Evolutionary conservation across 2,329 filamentous ascomycete species (phyloP).

Genomic region (Aspergillus quadricinctus): DNA sequence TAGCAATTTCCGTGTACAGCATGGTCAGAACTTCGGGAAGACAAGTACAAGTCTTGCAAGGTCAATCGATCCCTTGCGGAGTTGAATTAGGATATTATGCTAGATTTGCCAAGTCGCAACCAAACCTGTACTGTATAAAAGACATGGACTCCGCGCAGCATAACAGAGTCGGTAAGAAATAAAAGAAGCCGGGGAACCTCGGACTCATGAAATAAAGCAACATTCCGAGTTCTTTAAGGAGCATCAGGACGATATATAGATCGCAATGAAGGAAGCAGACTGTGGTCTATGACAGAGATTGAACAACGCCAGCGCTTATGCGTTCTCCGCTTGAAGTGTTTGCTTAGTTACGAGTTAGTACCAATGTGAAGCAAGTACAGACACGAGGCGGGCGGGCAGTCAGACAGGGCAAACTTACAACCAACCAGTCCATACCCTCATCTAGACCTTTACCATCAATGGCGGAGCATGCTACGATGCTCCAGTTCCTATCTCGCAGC

Average conservation of each 20-base stretch:
- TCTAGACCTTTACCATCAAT: constrained; percentile 92
- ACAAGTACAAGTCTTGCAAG: neutral
- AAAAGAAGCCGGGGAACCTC: constrained; percentile 19
- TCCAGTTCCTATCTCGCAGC: constrained; percentile 96
- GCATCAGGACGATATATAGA: constrained; percentile 21
- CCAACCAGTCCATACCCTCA: constrained; percentile 99
- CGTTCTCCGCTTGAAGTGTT: constrained; percentile 43
- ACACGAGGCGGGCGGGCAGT: neutral
- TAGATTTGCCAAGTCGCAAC: constrained; percentile 19
- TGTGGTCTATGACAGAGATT: constrained; percentile 28
- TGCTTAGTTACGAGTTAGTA: constrained; percentile 27
- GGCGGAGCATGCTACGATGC: constrained; percentile 94
- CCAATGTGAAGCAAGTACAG: neutral
- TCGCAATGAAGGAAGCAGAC: constrained; percentile 13
- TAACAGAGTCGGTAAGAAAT: constrained; percentile 19
- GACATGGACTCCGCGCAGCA: constrained; percentile 25
- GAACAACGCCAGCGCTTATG: constrained; percentile 32
- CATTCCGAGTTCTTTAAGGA: constrained; percentile 9
- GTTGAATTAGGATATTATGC: constrained; percentile 33
- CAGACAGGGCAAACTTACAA: constrained; percentile 54
- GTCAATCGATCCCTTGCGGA: constrained; percentile 8
- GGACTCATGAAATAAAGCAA: constrained; percentile 12
- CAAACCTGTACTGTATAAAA: constrained; percentile 32
- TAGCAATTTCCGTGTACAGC: neutral
- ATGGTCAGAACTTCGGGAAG: neutral